phyloP scores from a whole-genome alignment of 371 early-diverging fungal species.

The Chytridium lagenaria region DNA sequence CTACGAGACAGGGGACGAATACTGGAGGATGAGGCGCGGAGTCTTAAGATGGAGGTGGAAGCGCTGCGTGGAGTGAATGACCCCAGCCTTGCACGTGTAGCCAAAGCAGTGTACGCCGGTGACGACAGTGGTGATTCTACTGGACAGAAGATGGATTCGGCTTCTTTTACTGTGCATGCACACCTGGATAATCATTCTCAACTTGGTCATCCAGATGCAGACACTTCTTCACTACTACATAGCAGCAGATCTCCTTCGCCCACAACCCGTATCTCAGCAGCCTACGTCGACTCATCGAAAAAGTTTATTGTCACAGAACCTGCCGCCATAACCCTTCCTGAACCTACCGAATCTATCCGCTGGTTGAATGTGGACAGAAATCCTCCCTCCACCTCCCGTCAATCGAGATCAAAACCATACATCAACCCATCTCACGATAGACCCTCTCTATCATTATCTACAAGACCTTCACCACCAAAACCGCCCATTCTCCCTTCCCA shows the following conservation, averaged over 20 bases:
- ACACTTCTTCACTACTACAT: too few species aligned
- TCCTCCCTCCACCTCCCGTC: neutral
- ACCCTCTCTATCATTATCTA: neutral
- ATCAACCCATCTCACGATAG: too few species aligned
- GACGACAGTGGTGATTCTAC: too few species aligned
- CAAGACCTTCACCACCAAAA: too few species aligned
- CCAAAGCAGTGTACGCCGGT: neutral
- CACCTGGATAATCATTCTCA: neutral
- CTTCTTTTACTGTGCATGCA: too few species aligned
- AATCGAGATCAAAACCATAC: too few species aligned
- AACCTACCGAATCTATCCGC: neutral
- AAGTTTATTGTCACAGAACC: conserved; percentile 7
- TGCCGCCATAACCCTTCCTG: neutral
- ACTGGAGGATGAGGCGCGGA: neutral
- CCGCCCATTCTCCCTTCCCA: too few species aligned
- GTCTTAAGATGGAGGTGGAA: neutral
- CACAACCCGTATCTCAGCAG: neutral
- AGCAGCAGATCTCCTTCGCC: too few species aligned
- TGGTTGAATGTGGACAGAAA: neutral
- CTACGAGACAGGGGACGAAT: neutral
- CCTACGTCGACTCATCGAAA: neutral
- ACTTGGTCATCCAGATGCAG: neutral
- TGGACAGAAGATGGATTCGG: too few species aligned
- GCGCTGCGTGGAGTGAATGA: neutral
- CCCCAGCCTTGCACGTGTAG: neutral